Evolutionary conservation across 2,329 filamentous ascomycete genomes (phyloP), one percentile per base, ranked within the genome.

Genomic region (Ceratocystis huliohia): DNA sequence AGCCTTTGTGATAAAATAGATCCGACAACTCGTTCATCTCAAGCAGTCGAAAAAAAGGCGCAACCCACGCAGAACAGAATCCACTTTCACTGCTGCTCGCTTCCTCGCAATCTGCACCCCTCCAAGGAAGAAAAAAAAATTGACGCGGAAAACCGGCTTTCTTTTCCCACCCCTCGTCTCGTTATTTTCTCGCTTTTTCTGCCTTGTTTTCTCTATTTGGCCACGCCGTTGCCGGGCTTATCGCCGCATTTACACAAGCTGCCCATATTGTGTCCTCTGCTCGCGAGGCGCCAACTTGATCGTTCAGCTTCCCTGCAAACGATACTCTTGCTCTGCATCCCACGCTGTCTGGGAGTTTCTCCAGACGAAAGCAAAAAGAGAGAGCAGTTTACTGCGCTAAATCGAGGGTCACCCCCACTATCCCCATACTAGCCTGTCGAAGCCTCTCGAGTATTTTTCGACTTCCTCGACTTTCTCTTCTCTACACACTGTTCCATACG

Each of bases 51-150:
- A 57, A 57, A 57, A 59, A 59, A 59, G 53, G 28, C 53, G 53
- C 53, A 59, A 30, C 53, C 48, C 48, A 53, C 53, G 28, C 53
- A n/a, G 7, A 20, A 15, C 28, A 17, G 17, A 59, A 59, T 17
- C 53, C 53, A 59, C 53, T 59, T 59, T 59, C 53, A 59, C 28
- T 59, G 53, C 53, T 59, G 53, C 53, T 59, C 17, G 28, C 28
- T 33, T 59, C 53, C 53, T 59, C 28, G 28, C 15, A 20, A 59
- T 59, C 28, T 59, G 53, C 53, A 33, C 53, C 28, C 53, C 53
- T 33, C 53, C 15, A n/a, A 20, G 45, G 6, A 53, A 20, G 6
- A 53, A 25, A 57, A 57, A 57, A 57, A 59, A 59, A 59, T 33
- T 59, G 28, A 33, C 28, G 53, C 53, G 53, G 28, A 10, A 59